Percentiles rank a stretch among this genome's conserved stretches.
phyloP scores from a whole-genome alignment of 305 asterid species.

The Solanum hybrid region DNA sequence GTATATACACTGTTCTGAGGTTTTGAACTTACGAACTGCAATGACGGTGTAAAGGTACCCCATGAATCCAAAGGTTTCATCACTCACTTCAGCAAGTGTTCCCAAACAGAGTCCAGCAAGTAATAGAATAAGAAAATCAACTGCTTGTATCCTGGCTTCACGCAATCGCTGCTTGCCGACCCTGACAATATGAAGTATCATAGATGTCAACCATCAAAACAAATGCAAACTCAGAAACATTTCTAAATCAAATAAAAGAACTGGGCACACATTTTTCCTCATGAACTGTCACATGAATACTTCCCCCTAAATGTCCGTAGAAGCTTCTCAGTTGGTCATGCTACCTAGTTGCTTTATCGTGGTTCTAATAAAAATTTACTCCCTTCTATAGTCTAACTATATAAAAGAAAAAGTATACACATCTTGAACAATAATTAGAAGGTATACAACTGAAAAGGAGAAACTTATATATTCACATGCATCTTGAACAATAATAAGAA shows the following conservation, averaged over 20 bases:
- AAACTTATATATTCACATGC: background rate
- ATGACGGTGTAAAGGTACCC: conserved; percentile 78
- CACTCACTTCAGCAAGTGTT: conserved; percentile 73
- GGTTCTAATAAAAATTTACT: background rate
- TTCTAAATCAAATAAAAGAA: background rate
- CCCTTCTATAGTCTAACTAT: background rate
- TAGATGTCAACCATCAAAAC: background rate
- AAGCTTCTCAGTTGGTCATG: background rate
- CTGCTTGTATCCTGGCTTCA: conserved; percentile 65
- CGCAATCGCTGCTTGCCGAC: conserved; percentile 61
- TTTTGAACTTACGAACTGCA: conserved; percentile 54
- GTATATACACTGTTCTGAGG: background rate
- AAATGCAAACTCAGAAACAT: background rate
- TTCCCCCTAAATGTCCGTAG: background rate
- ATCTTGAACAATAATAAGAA: background rate
- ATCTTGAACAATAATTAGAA: background rate
- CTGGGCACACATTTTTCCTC: background rate
- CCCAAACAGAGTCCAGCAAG: conserved; percentile 75
- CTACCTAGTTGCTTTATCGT: background rate
- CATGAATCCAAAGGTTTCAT: conserved; percentile 62
- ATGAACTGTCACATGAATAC: background rate
- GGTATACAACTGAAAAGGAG: background rate
- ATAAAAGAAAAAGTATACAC: background rate
- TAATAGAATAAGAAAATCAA: conserved; percentile 58
- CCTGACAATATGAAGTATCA: conserved; percentile 17